These are phyloP conservation scores for Coniochaeta prunicola DNA, from an alignment of 2,329 filamentous ascomycete species.

Conservation along the genomic window DNA sequence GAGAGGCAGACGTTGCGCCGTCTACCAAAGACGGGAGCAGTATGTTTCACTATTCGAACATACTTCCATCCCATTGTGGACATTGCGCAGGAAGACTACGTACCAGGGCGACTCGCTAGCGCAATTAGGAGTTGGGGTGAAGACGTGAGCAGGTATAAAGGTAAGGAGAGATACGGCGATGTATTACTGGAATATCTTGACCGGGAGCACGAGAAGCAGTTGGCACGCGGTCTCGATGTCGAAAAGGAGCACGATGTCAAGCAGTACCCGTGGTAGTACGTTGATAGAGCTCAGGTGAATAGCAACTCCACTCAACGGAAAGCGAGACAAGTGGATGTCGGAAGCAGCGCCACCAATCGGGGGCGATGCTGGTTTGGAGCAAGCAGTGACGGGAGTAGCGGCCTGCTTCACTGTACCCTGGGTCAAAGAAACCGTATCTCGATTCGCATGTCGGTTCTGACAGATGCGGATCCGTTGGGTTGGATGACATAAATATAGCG, in stretches of 20 bases:
- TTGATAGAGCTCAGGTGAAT: no score
- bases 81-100: slow-evolving; percentile 63
- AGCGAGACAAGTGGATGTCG: no score
- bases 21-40: slow-evolving; percentile 47
- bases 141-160: slow-evolving; percentile 72
- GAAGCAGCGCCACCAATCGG: no score
- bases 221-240: slow-evolving; percentile 57
- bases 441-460: no score
- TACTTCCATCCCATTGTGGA: slow-evolving; percentile 69
- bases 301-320: no score
- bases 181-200: slow-evolving; percentile 74
- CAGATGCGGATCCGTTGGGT: no score
- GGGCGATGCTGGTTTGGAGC: no score
- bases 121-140: slow-evolving; percentile 76
- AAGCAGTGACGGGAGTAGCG: no score
- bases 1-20: slow-evolving; percentile 66
- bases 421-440: no score
- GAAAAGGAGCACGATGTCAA: slow-evolving; percentile 51
- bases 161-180: slow-evolving; percentile 64
- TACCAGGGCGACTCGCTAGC: slow-evolving; percentile 70
- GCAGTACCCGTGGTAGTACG: slow-evolving; percentile 49
- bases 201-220: slow-evolving; percentile 63
- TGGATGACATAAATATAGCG: no score
- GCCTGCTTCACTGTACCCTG: no score
- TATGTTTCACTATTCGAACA: slow-evolving; percentile 72